These are phyloP conservation scores for Exobasidium rhododendri DNA, from an alignment of 1,284 basidiomycete species.

Conservation along the genomic window DNA sequence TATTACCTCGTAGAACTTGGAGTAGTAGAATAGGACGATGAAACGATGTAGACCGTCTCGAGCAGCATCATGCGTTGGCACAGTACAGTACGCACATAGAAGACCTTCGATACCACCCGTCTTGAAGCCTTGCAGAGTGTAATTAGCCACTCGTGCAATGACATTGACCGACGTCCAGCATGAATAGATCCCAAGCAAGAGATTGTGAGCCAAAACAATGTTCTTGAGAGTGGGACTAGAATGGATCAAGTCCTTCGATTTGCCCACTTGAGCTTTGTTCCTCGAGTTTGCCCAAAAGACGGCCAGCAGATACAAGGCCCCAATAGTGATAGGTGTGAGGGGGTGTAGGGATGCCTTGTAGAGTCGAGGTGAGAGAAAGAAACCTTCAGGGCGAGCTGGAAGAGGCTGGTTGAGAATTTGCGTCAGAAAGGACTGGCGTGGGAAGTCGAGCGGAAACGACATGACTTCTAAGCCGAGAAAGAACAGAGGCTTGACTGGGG, in stretches of 20 bases:
- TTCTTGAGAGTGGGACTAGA: conserved; percentile 25
- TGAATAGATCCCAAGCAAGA: conserved; percentile 48
- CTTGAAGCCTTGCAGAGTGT: conserved; percentile 23
- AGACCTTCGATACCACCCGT: conserved; percentile 32
- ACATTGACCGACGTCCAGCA: conserved; percentile 42
- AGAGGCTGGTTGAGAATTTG: conserved; percentile 27
- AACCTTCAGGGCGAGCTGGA: conserved; percentile 32
- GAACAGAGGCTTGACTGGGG: not conserved
- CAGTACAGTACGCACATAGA: conserved; percentile 52
- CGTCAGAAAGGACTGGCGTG: conserved; percentile 24
- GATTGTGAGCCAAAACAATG: conserved; percentile 50
- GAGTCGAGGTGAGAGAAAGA: conserved; percentile 26
- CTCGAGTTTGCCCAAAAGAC: conserved; percentile 30
- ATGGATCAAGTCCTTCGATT: conserved; percentile 30
- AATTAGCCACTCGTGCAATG: conserved; percentile 23
- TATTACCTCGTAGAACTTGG: conserved; percentile 55
- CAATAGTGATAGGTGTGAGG: conserved; percentile 23
- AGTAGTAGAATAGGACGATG: conserved; percentile 52
- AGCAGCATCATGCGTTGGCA: conserved; percentile 43
- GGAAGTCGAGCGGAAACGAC: conserved; percentile 26
- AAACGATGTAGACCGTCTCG: conserved; percentile 36
- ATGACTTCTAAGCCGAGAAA: not conserved
- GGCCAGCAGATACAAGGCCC: conserved; percentile 32
- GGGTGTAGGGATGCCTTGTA: conserved; percentile 35
- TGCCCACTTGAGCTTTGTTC: conserved; percentile 21